Conservation (phyloP, 208 protist species). For the Trypanosoma brucei region DNA sequence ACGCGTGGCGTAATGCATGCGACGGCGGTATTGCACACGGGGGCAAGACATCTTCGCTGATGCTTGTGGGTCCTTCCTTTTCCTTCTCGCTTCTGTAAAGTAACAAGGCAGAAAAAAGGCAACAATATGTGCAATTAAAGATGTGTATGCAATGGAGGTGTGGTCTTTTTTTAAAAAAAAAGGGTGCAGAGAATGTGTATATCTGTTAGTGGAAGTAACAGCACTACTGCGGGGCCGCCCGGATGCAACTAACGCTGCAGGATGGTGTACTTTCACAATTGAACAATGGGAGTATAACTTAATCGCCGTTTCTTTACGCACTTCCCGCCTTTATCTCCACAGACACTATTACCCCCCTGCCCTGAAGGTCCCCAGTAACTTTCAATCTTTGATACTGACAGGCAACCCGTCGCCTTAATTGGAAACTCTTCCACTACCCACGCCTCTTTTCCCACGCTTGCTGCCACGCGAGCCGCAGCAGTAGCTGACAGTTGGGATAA, state of each 20-base stretch:
- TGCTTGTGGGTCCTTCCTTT: neutral
- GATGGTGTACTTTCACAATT: neutral
- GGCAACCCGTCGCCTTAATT: neutral
- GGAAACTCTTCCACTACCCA: conserved; percentile 15
- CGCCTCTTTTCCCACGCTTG: conserved; percentile 55
- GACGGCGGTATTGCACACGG: conserved; percentile 61
- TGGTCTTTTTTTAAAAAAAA: conserved; percentile 2
- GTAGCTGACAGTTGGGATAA: conserved; percentile 33
- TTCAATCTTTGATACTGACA: conserved; percentile 9
- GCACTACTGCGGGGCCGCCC: too few relatives aligned
- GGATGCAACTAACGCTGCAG: neutral
- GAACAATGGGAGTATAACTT: neutral
- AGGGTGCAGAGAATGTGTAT: conserved; percentile 1
- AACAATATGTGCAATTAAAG: conserved; percentile 3
- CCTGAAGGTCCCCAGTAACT: neutral
- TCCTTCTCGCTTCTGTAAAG: conserved; percentile 3
- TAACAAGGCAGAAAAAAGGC: conserved; percentile 4
- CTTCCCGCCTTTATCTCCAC: conserved; percentile 13
- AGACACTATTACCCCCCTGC: neutral
- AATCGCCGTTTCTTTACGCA: neutral
- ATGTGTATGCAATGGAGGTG: neutral
- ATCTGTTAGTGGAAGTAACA: neutral
- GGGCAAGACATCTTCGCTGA: conserved; percentile 39
- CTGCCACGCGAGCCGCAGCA: conserved; percentile 40
- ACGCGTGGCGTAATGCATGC: conserved; percentile 57